A percentile compares a stretch with the other conserved stretches of the same genome.
phyloP scores from a whole-genome alignment of 345 rosid genomes.

The Eucalyptus lansdowneana region DNA sequence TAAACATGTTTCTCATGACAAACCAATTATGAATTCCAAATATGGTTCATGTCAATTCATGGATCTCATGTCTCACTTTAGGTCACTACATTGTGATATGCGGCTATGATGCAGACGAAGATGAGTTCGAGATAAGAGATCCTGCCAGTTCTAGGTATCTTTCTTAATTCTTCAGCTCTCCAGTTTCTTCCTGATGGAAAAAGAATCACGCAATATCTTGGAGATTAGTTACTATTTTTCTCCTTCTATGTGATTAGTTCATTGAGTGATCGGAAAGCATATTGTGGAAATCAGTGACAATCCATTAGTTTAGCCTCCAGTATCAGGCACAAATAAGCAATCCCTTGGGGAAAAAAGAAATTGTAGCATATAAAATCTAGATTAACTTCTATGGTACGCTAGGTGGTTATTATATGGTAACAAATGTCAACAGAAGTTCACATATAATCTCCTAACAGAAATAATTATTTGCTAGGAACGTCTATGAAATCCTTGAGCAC shows the following conservation, averaged over 20 bases:
- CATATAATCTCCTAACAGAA: background rate
- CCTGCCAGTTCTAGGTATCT: constrained; percentile 86
- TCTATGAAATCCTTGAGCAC: background rate
- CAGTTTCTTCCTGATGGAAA: background rate
- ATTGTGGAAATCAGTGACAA: background rate
- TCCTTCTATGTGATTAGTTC: background rate
- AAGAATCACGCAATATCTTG: background rate
- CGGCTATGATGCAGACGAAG: constrained; percentile 59
- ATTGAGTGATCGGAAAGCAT: background rate
- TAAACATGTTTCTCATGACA: background rate
- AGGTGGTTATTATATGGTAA: background rate
- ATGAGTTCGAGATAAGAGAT: constrained; percentile 96
- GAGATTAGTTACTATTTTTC: background rate
- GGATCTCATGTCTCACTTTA: constrained; percentile 1
- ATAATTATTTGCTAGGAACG: background rate
- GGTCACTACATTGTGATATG: constrained; percentile 93
- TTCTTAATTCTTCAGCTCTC: background rate
- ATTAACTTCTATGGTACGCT: background rate
- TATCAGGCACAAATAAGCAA: background rate
- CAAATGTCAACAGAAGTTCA: background rate
- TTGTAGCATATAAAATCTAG: background rate
- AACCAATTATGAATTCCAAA: background rate
- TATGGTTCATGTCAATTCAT: background rate
- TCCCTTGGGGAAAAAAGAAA: background rate
- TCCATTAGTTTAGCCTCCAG: background rate